Percentiles rank a stretch among this genome's conserved stretches.
Conservation (phyloP, 2,329 filamentous ascomycete species). For the Hypomyces rosellus region DNA sequence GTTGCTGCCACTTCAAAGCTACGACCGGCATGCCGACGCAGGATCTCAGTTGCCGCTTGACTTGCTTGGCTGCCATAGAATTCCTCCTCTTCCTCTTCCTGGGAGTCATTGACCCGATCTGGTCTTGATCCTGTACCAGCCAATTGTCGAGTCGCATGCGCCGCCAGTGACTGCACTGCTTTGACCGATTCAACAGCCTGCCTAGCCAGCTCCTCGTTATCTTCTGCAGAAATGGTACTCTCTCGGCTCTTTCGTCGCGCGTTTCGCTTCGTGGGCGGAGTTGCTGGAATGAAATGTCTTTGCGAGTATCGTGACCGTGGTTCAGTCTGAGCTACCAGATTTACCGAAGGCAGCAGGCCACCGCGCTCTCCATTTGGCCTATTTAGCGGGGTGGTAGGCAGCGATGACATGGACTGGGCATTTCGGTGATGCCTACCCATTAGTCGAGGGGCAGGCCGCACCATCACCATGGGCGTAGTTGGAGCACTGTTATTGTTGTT, state of each 20-base stretch:
- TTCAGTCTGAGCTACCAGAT: constrained; percentile 57
- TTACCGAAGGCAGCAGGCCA: constrained; percentile 54
- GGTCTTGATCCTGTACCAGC: constrained; percentile 21
- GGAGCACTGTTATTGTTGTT: constrained; percentile 59
- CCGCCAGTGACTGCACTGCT: constrained; percentile 32
- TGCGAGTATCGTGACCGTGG: constrained; percentile 40
- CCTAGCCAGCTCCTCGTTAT: constrained; percentile 51
- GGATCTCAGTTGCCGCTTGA: constrained; percentile 68
- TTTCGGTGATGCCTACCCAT: constrained; percentile 63
- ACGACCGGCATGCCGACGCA: constrained; percentile 52
- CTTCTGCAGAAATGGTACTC: constrained; percentile 72
- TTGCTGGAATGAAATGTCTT: constrained; percentile 38
- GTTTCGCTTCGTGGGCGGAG: constrained; percentile 35
- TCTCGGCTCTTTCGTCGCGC: constrained; percentile 66
- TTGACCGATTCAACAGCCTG: constrained; percentile 49
- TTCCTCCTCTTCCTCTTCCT: constrained; percentile 34
- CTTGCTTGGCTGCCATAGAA: constrained; percentile 70
- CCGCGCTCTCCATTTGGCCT: constrained; percentile 43
- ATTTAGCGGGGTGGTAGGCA: constrained; percentile 68
- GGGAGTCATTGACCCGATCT: neutral
- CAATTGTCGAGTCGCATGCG: constrained; percentile 21
- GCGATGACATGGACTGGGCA: constrained; percentile 75
- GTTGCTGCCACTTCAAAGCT: constrained; percentile 46
- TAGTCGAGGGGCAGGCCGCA: constrained; percentile 41
- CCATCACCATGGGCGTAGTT: constrained; percentile 55